Conservation (phyloP, 1,284 basidiomycete genomes). For the Ustilago lituana region DNA sequence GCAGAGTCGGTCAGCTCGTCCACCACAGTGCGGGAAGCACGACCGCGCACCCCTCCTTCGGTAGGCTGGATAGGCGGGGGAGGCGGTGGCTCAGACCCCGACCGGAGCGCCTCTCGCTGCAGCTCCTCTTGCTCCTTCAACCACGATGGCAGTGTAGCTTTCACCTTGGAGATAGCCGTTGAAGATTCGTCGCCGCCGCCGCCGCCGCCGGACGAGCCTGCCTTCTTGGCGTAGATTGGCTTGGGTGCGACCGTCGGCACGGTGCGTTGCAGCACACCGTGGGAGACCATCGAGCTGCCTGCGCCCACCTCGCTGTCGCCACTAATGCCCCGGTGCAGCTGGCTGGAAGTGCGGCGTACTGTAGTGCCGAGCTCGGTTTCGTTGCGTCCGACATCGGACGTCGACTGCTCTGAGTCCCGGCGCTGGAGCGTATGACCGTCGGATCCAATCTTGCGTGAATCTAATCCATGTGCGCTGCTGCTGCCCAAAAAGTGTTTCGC, state of each 20-base stretch:
- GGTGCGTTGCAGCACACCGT: conserved; percentile 18
- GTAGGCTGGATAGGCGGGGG: conserved; percentile 50
- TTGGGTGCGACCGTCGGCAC: conserved; percentile 57
- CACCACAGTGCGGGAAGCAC: conserved; percentile 49
- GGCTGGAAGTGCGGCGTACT: conserved; percentile 27
- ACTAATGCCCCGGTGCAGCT: conserved; percentile 28
- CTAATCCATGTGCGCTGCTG: conserved; percentile 21
- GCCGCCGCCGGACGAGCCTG: conserved; percentile 11
- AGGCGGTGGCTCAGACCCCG: conserved; percentile 51
- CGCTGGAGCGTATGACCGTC: conserved; percentile 34
- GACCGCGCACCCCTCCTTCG: conserved; percentile 33
- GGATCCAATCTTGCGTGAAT: conserved; percentile 14
- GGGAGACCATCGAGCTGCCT: conserved; percentile 25
- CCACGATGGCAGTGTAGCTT: conserved; percentile 60
- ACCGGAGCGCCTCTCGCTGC: conserved; percentile 50
- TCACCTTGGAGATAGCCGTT: conserved; percentile 35
- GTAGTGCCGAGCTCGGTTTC: conserved; percentile 26
- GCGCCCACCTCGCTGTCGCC: conserved; percentile 33
- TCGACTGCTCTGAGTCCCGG: conserved; percentile 39
- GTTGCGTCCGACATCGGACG: conserved; percentile 29
- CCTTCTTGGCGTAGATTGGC: conserved; percentile 53
- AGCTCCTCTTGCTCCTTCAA: conserved; percentile 65
- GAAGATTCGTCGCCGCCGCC: conserved; percentile 13
- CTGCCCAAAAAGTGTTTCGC: conserved; percentile 36
- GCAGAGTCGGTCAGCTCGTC: conserved; percentile 57